Evolutionary conservation across 2,329 filamentous ascomycete species (phyloP).

Genomic region (Fonsecaea monophora): DNA sequence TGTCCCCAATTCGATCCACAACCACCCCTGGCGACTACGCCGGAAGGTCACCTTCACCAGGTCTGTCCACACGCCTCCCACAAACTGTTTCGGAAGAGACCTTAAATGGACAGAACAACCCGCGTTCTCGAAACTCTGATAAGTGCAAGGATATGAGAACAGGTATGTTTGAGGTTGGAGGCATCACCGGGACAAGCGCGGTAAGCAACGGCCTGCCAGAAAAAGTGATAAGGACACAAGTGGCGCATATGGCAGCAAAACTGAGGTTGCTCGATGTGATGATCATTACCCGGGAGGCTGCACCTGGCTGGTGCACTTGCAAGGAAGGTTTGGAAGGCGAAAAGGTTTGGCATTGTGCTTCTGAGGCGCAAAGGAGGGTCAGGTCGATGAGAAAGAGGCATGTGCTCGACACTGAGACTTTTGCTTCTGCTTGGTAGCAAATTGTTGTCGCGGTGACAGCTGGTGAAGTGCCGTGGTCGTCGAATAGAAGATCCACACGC

Average conservation of each 20-base stretch:
- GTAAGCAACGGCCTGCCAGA: conserved; percentile 13
- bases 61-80: neutral
- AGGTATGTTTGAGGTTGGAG: neutral
- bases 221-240: neutral
- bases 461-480: neutral
- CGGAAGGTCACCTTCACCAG: neutral
- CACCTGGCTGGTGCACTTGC: neutral
- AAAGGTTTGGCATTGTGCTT: neutral
- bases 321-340: neutral
- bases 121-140: neutral
- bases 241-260: neutral
- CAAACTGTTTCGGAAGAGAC: neutral
- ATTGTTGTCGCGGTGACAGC: neutral
- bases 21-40: neutral
- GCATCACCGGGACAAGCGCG: conserved; percentile 10
- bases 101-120: neutral
- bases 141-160: neutral
- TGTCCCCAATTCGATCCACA: neutral
- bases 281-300: conserved; percentile 6
- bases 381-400: neutral
- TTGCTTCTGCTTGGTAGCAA: neutral
- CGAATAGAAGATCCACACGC: neutral
- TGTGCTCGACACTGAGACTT: neutral
- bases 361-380: neutral
- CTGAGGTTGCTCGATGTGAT: neutral